A percentile compares a stretch with the other conserved stretches of the same genome.
These are phyloP conservation scores for Cucurbita maxima DNA, from an alignment of 306 rosid genomes.

Conservation along the genomic window DNA sequence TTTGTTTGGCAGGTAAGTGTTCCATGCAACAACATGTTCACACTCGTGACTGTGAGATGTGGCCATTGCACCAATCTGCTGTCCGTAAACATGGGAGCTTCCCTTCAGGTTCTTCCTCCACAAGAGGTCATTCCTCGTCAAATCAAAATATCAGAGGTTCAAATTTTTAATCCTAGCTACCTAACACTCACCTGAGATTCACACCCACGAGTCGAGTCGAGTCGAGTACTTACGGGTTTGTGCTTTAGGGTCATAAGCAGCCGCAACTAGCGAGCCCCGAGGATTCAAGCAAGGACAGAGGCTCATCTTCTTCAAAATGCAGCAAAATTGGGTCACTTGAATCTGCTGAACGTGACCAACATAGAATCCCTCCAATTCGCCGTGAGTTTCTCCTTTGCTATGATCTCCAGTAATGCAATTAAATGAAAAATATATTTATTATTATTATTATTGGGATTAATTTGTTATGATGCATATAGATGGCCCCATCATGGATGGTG, in stretches of 20 bases:
- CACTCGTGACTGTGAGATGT: constrained; percentile 82
- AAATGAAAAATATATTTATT: background rate
- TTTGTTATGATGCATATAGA: background rate
- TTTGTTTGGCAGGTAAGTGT: constrained; percentile 63
- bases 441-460: background rate
- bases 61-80: constrained; percentile 90
- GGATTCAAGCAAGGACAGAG: constrained; percentile 39
- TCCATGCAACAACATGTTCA: constrained; percentile 55
- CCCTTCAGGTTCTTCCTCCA: constrained; percentile 45
- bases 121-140: constrained; percentile 8
- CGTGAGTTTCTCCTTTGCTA: constrained; percentile 36
- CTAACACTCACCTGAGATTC: no score
- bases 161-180: no score
- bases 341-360: constrained; percentile 42
- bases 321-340: constrained; percentile 30
- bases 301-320: constrained; percentile 57
- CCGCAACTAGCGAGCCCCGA: constrained; percentile 34
- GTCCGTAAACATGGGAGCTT: constrained; percentile 58
- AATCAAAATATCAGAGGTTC: no score
- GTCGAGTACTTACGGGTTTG: background rate
- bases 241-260: constrained; percentile 29
- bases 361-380: constrained; percentile 69
- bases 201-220: no score
- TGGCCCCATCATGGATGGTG: constrained; percentile 2
- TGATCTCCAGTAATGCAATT: background rate